Percentiles rank a stretch among this genome's conserved stretches.
Evolutionary conservation across 176 grass and related monocot genomes (phyloP).

Genomic region (Carex cristatella): DNA sequence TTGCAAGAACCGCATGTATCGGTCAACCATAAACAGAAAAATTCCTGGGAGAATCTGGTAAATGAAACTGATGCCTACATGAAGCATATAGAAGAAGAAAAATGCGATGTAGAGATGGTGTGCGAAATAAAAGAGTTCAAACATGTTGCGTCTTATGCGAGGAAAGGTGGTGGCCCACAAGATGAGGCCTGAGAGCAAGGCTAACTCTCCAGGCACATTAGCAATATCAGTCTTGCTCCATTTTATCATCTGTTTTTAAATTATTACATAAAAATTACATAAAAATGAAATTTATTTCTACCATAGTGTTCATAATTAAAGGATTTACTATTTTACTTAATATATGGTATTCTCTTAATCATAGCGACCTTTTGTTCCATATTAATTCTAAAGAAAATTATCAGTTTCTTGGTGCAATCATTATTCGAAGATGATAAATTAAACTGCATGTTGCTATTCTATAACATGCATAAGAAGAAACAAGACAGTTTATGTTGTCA

Average conservation of each 20-base stretch:
- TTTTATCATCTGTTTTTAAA: slow-evolving; percentile 35
- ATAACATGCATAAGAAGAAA: not conserved
- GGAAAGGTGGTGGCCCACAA: slow-evolving; percentile 46
- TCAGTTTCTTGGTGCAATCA: not conserved
- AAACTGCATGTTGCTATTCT: not conserved
- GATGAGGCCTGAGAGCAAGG: slow-evolving; percentile 23
- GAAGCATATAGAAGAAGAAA: slow-evolving; percentile 43
- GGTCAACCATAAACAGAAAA: slow-evolving; percentile 52
- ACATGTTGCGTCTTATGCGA: slow-evolving; percentile 39
- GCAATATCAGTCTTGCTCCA: slow-evolving; percentile 32
- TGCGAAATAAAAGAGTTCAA: slow-evolving; percentile 60
- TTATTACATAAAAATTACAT: not conserved
- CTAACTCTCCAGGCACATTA: slow-evolving; percentile 45
- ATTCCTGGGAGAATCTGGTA: slow-evolving; percentile 38
- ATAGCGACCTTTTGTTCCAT: not conserved
- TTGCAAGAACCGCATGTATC: slow-evolving; percentile 57
- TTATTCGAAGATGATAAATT: not conserved
- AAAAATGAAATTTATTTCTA: not conserved
- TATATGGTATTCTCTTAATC: not conserved
- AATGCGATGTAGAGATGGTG: slow-evolving; percentile 59
- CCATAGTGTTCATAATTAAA: not conserved
- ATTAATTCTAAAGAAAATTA: not conserved
- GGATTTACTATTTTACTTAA: not conserved
- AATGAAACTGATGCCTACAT: slow-evolving; percentile 38
- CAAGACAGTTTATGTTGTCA: not conserved